A percentile compares a stretch with the other conserved stretches of the same genome.
These are phyloP conservation scores for Carex pumila DNA, from an alignment of 176 grass and related monocot species.

Conservation along the genomic window DNA sequence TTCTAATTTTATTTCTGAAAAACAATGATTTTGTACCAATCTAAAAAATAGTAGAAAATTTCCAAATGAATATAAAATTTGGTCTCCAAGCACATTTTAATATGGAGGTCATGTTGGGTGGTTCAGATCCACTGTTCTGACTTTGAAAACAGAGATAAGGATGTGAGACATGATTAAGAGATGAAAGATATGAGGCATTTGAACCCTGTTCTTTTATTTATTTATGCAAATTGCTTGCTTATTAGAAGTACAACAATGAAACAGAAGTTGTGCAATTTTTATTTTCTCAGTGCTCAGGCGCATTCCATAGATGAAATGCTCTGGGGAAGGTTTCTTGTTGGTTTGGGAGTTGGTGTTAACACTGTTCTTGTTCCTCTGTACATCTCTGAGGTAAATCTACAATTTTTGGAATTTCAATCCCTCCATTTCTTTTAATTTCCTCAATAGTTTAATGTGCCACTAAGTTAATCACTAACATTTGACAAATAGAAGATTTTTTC, in stretches of 20 bases:
- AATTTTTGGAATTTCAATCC: background rate
- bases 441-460: background rate
- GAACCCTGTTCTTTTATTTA: no score
- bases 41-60: no score
- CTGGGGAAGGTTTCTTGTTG: conserved; percentile 94
- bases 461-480: background rate
- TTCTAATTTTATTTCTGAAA: conserved; percentile 6
- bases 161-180: no score
- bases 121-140: no score
- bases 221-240: background rate
- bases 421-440: background rate
- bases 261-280: conserved; percentile 12
- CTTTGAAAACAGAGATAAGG: no score
- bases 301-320: conserved; percentile 88
- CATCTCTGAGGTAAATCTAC: conserved; percentile 68
- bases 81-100: no score
- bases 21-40: no score
- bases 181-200: no score
- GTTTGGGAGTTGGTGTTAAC: conserved; percentile 84
- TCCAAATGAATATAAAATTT: no score
- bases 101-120: no score
- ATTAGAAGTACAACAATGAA: background rate
- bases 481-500: background rate
- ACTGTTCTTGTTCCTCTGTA: conserved; percentile 92
- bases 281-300: conserved; percentile 61